phyloP scores from a whole-genome alignment of 2,329 filamentous ascomycete genomes.

The Raffaelea ambrosiae region DNA sequence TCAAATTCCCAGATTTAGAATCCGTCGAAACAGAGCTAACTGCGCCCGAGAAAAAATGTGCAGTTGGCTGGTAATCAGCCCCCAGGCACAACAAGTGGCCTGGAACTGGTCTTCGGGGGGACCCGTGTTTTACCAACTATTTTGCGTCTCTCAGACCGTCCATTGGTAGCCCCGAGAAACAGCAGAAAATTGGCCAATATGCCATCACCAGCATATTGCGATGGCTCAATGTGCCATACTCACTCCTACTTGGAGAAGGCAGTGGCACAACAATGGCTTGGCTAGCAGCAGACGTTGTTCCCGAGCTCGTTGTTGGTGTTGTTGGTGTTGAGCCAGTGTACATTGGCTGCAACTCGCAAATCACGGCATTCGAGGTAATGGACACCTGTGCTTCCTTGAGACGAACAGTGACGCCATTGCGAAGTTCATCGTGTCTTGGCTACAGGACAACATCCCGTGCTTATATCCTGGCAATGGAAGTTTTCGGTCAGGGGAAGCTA shows the following conservation, averaged over 20 bases:
- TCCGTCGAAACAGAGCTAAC: no score
- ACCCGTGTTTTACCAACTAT: conserved; percentile 40
- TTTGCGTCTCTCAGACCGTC: conserved; percentile 32
- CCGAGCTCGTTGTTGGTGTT: conserved; percentile 37
- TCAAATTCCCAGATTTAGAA: no score
- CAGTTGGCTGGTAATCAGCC: no score
- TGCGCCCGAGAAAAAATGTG: no score
- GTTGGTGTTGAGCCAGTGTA: conserved; percentile 41
- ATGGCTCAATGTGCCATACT: conserved; percentile 13
- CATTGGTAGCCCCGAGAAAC: conserved; percentile 17
- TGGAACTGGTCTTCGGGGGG: conserved; percentile 30
- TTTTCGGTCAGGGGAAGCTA: no score
- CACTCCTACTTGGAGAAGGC: conserved; percentile 39
- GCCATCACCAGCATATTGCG: conserved; percentile 10
- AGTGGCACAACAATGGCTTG: conserved; percentile 37
- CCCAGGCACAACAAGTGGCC: conserved; percentile 29
- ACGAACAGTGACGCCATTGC: conserved; percentile 39
- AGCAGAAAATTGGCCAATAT: conserved; percentile 17
- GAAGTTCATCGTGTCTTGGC: conserved; percentile 4
- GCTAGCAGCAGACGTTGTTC: conserved; percentile 38
- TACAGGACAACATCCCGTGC: neutral
- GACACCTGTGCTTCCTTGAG: conserved; percentile 47
- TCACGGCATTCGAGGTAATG: conserved; percentile 40
- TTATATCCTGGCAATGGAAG: no score
- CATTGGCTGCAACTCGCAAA: conserved; percentile 35